A percentile compares a stretch with the other conserved stretches of the same genome.
Conservation (phyloP, 148 eudicot species). For the Rhododendron kiyosumense region DNA sequence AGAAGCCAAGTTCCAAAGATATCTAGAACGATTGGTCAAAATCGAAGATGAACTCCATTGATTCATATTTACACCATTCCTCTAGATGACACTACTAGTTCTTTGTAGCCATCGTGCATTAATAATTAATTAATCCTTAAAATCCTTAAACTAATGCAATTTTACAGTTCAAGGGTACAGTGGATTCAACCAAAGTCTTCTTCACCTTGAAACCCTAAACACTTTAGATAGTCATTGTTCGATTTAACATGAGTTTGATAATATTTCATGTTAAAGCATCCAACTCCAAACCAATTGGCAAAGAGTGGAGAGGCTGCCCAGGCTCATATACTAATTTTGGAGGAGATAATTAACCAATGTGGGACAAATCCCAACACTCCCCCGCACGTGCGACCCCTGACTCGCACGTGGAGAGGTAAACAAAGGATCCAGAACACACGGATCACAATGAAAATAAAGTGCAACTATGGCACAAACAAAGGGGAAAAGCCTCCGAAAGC, state of each 20-base stretch:
- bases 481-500: too few species aligned
- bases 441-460: too few species aligned
- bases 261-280: too few species aligned
- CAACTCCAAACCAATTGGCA: too few species aligned
- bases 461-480: too few species aligned
- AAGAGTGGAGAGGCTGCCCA: too few species aligned
- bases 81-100: background rate
- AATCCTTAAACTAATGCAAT: background rate
- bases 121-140: background rate
- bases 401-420: too few species aligned
- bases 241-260: background rate
- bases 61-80: background rate
- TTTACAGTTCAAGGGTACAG: background rate
- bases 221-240: background rate
- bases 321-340: too few species aligned
- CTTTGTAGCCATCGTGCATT: background rate
- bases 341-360: too few species aligned
- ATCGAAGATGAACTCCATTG: background rate
- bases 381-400: too few species aligned
- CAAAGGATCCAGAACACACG: too few species aligned
- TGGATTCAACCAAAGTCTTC: background rate
- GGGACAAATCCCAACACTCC: too few species aligned
- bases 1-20: background rate
- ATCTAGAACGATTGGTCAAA: background rate
- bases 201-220: background rate